Percentiles rank a stretch among this genome's conserved stretches.
Conservation (phyloP, 1,284 basidiomycete genomes). For the Athelia psychrophila region DNA sequence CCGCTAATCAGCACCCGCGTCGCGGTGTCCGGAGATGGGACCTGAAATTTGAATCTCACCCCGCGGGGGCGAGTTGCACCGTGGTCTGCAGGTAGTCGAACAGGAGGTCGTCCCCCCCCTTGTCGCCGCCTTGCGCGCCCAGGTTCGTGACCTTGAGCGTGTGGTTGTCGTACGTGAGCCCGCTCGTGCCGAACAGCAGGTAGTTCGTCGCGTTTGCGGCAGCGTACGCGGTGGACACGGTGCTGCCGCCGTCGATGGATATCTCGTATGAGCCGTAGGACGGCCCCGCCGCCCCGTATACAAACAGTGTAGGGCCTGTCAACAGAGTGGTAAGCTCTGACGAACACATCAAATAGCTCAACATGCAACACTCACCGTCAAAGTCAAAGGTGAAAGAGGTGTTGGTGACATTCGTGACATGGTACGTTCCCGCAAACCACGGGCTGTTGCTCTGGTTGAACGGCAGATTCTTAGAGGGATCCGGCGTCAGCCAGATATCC, state of each 20-base stretch:
- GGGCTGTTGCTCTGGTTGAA: slow-evolving; percentile 29
- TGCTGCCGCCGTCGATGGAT: slow-evolving; percentile 25
- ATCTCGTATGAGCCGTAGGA: slow-evolving; percentile 37
- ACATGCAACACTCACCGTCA: slow-evolving; percentile 27
- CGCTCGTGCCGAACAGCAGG: slow-evolving; percentile 29
- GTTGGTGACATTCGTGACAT: slow-evolving; percentile 29
- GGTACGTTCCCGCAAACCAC: slow-evolving; percentile 39
- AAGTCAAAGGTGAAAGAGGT: slow-evolving; percentile 36
- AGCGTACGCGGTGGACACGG: slow-evolving; percentile 19
- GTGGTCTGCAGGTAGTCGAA: slow-evolving; percentile 36
- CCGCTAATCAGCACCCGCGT: neutral
- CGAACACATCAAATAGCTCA: neutral
- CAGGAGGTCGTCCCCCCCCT: slow-evolving; percentile 30
- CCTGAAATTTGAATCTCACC: too few relatives aligned
- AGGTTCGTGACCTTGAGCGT: slow-evolving; percentile 33
- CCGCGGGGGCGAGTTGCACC: slow-evolving; percentile 34
- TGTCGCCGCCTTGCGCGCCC: slow-evolving; percentile 28
- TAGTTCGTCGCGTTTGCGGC: slow-evolving; percentile 26
- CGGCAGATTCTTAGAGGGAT: slow-evolving; percentile 31
- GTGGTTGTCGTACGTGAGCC: slow-evolving; percentile 34
- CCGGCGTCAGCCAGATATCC: slow-evolving; percentile 36
- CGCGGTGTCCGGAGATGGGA: too few relatives aligned
- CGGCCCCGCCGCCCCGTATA: slow-evolving; percentile 37
- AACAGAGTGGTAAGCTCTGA: neutral
- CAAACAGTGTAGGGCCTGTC: slow-evolving; percentile 35